phyloP scores from a whole-genome alignment of 371 early-diverging fungal species.

The Mucor piriformis region DNA sequence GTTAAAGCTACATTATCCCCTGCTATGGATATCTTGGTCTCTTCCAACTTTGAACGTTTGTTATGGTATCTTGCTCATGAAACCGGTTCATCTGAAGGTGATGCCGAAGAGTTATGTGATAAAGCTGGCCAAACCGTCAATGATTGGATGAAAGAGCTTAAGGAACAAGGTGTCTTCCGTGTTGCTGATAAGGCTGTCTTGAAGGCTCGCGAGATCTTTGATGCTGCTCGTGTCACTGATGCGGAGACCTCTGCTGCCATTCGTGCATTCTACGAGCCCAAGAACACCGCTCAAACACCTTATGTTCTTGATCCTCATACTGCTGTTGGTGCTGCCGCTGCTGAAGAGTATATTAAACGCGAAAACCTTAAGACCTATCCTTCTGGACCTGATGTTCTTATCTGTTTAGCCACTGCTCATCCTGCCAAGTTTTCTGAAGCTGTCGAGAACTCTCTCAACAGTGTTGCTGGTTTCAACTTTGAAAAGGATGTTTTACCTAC shows the following conservation, averaged over 20 bases:
- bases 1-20: slow-evolving; percentile 90
- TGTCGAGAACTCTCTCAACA: slow-evolving; percentile 78
- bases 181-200: slow-evolving; percentile 66
- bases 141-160: slow-evolving; percentile 83
- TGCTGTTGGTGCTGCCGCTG: slow-evolving; percentile 91
- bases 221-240: slow-evolving; percentile 78
- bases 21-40: slow-evolving; percentile 96
- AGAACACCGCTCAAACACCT: slow-evolving; percentile 44
- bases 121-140: slow-evolving; percentile 65
- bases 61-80: slow-evolving; percentile 88
- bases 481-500: slow-evolving; percentile 67
- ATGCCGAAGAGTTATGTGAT: slow-evolving; percentile 41
- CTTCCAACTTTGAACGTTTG: slow-evolving; percentile 96
- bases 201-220: slow-evolving; percentile 75
- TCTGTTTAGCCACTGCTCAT: slow-evolving; percentile 92
- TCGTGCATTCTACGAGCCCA: slow-evolving; percentile 62
- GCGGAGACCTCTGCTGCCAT: slow-evolving; percentile 77
- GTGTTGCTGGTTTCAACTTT: slow-evolving; percentile 59
- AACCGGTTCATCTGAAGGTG: slow-evolving; percentile 35
- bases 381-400: slow-evolving; percentile 44
- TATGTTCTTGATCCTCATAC: slow-evolving; percentile 97
- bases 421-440: slow-evolving; percentile 97
- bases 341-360: slow-evolving; percentile 55
- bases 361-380: slow-evolving; percentile 35
- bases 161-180: slow-evolving; percentile 70